Evolutionary conservation across 805 yeast species (phyloP).

Genomic region (Saccharomycopsis sp.): DNA sequence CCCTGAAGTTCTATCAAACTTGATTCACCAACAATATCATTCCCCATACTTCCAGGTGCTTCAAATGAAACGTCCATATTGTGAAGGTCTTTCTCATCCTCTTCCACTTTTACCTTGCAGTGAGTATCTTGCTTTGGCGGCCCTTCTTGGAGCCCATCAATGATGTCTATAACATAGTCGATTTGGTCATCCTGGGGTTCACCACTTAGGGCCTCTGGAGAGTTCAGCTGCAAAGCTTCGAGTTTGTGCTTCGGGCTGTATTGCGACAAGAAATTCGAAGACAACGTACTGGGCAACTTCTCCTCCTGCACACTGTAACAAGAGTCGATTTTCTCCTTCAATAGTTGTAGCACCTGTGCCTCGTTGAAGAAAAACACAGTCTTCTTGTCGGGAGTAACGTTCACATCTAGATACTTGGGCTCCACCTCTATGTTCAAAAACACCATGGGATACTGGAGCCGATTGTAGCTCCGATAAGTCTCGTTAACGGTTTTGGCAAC

Average conservation of each 20-base stretch:
- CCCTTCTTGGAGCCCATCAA: too few species aligned
- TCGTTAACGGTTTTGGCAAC: constrained; percentile 60
- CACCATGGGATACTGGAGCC: constrained; percentile 64
- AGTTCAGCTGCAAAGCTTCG: not conserved
- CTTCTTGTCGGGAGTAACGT: constrained; percentile 88
- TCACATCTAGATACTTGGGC: constrained; percentile 58
- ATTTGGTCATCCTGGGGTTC: too few species aligned
- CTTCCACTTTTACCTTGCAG: too few species aligned
- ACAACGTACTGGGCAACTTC: constrained; percentile 28
- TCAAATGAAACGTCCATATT: too few species aligned
- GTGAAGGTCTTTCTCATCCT: too few species aligned
- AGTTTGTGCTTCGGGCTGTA: constrained; percentile 1
- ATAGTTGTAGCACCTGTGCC: constrained; percentile 8
- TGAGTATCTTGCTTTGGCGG: too few species aligned
- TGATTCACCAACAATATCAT: too few species aligned
- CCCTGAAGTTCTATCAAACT: too few species aligned
- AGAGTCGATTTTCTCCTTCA: constrained; percentile 3
- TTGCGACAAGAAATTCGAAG: constrained; percentile 11
- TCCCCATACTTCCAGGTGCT: too few species aligned
- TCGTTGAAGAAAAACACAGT: constrained; percentile 64
- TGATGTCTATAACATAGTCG: too few species aligned
- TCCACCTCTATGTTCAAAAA: constrained; percentile 50
- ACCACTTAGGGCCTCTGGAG: too few species aligned
- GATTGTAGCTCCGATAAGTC: constrained; percentile 60
- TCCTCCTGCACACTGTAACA: constrained; percentile 23